These are phyloP conservation scores for Buddleja alternifolia DNA, from an alignment of 257 asterid species.

Conservation along the genomic window DNA sequence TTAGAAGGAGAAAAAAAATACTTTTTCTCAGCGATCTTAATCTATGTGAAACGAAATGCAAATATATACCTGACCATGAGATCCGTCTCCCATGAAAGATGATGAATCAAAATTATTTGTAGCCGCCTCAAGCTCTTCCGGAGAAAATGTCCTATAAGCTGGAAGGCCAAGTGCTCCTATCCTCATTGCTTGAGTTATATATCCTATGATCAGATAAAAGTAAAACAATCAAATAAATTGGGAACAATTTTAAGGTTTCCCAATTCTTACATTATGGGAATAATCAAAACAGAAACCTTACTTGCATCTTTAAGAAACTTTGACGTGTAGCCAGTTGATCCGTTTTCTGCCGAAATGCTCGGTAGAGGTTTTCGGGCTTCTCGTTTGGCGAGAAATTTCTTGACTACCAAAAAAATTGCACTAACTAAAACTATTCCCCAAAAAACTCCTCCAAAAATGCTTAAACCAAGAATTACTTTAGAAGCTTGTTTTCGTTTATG, in stretches of 20 bases:
- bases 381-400: slow-evolving; percentile 48
- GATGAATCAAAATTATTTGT: slow-evolving; percentile 72
- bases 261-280: not conserved
- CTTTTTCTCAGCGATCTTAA: not conserved
- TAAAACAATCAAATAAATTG: slow-evolving; percentile 1
- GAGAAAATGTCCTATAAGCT: slow-evolving; percentile 64
- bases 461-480: slow-evolving; percentile 48
- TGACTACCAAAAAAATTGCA: slow-evolving; percentile 40
- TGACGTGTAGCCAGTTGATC: slow-evolving; percentile 60
- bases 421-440: slow-evolving; percentile 54
- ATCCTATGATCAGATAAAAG: slow-evolving; percentile 45
- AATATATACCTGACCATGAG: slow-evolving; percentile 77
- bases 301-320: slow-evolving; percentile 83
- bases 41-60: not conserved
- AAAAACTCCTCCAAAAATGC: slow-evolving; percentile 55
- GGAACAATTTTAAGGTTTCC: not conserved
- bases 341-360: slow-evolving; percentile 49
- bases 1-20: not conserved
- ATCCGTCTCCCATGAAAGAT: slow-evolving; percentile 62
- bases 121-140: slow-evolving; percentile 83
- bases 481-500: slow-evolving; percentile 44
- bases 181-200: slow-evolving; percentile 79
- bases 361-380: slow-evolving; percentile 35
- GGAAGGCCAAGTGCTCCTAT: slow-evolving; percentile 76
- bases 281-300: slow-evolving; percentile 38